Conservation (phyloP, 1,284 basidiomycete species). For the Cutaneotrichosporon spelunceum region DNA sequence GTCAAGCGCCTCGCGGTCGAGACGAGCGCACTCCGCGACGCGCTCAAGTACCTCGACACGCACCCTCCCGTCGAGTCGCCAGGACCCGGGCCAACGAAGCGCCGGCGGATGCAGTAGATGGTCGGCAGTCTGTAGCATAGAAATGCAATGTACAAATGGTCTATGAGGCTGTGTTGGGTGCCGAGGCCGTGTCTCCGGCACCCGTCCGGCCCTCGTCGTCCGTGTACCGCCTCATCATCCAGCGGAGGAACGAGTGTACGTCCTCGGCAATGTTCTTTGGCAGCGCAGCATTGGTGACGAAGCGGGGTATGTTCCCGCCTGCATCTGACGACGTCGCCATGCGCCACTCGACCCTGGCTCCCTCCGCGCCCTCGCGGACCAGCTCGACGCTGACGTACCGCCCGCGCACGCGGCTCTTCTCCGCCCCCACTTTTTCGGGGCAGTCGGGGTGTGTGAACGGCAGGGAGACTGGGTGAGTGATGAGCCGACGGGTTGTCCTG, state of each 20-base stretch:
- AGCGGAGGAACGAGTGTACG: slow-evolving; percentile 47
- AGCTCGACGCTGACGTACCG: slow-evolving; percentile 48
- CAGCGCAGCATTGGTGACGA: slow-evolving; percentile 44
- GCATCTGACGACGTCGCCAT: slow-evolving; percentile 50
- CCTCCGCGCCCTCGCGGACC: slow-evolving; percentile 37
- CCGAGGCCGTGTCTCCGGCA: too few relatives aligned
- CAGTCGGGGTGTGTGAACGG: slow-evolving; percentile 46
- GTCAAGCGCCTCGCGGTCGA: slow-evolving; percentile 65
- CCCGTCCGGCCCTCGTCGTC: too few relatives aligned
- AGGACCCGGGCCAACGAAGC: slow-evolving; percentile 9
- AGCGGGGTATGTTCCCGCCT: slow-evolving; percentile 49
- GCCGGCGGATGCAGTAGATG: slow-evolving; percentile 4
- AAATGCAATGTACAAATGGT: slow-evolving; percentile 2
- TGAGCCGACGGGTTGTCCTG: too few relatives aligned
- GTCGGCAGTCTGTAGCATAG: slow-evolving; percentile 4
- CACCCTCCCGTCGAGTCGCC: slow-evolving; percentile 7
- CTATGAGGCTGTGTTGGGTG: neutral
- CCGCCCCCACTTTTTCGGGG: slow-evolving; percentile 39
- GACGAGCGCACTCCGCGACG: slow-evolving; percentile 71
- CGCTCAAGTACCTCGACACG: slow-evolving; percentile 67
- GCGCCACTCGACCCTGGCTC: slow-evolving; percentile 43
- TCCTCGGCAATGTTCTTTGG: slow-evolving; percentile 47
- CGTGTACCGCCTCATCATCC: slow-evolving; percentile 29
- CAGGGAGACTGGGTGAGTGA: slow-evolving; percentile 39
- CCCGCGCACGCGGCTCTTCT: slow-evolving; percentile 45